Evolutionary conservation across 768 basidiomycete species (phyloP).

Genomic region (Holtermannia corniformis): DNA sequence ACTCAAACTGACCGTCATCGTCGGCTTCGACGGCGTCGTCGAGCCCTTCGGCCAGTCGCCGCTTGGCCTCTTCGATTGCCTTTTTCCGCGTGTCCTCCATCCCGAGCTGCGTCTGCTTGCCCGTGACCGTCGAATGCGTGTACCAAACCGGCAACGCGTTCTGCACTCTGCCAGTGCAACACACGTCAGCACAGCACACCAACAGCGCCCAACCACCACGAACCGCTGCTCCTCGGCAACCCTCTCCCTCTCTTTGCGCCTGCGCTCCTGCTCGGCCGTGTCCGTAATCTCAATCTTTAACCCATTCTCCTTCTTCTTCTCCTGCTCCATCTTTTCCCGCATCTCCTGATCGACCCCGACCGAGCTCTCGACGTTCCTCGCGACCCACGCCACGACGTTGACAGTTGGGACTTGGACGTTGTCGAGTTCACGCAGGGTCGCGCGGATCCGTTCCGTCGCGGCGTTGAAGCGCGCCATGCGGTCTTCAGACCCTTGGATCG

Average conservation of each 20-base stretch:
- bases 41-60: not conserved
- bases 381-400: slow-evolving; percentile 74
- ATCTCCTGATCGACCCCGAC: slow-evolving; percentile 50
- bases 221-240: slow-evolving; percentile 71
- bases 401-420: slow-evolving; percentile 59
- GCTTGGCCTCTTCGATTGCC: slow-evolving; percentile 2
- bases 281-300: slow-evolving; percentile 65
- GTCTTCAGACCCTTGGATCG: slow-evolving; percentile 3
- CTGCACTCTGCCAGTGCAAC: slow-evolving; percentile 51
- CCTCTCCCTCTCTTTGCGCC: slow-evolving; percentile 58
- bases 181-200: not conserved
- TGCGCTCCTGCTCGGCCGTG: slow-evolving; percentile 80
- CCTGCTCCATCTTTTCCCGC: slow-evolving; percentile 39
- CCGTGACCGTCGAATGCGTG: slow-evolving; percentile 87
- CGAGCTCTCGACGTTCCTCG: slow-evolving; percentile 53
- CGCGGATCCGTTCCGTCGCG: slow-evolving; percentile 77
- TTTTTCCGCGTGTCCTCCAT: slow-evolving; percentile 30
- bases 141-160: slow-evolving; percentile 92
- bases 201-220: slow-evolving; percentile 6
- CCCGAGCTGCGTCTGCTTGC: slow-evolving; percentile 81
- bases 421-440: slow-evolving; percentile 81
- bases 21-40: slow-evolving; percentile 5
- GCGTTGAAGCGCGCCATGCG: slow-evolving; percentile 91
- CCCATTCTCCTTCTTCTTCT: slow-evolving; percentile 51
- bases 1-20: slow-evolving; percentile 14